Evolutionary conservation across 179 eudicot species (phyloP).

Genomic region (Beta macrorhiza): DNA sequence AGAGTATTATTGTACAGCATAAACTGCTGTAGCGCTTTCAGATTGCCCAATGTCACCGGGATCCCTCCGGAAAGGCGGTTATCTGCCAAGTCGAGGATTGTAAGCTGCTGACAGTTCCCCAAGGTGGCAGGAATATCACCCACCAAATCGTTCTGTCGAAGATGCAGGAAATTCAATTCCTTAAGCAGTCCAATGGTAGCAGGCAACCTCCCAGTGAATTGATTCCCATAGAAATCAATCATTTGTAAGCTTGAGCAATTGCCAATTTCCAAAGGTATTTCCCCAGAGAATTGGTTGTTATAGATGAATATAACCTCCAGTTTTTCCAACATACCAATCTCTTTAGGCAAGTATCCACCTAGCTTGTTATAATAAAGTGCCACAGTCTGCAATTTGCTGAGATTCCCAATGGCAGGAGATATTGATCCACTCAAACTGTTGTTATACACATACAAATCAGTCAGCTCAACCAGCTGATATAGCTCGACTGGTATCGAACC

Average conservation of each 20-base stretch:
- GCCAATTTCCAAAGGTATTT: constrained; percentile 76
- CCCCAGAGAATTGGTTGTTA: constrained; percentile 77
- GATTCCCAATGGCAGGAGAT: constrained; percentile 57
- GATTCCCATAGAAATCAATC: constrained; percentile 90
- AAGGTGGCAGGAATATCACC: constrained; percentile 74
- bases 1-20: constrained; percentile 94
- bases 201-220: constrained; percentile 63
- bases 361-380: constrained; percentile 64
- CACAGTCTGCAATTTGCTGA: constrained; percentile 64
- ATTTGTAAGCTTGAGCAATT: constrained; percentile 86
- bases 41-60: constrained; percentile 59
- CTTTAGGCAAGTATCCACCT: constrained; percentile 63
- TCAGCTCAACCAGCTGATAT: constrained; percentile 51
- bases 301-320: constrained; percentile 66
- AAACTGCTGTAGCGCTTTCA: constrained; percentile 57
- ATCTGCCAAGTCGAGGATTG: constrained; percentile 79
- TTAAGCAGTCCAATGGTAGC: constrained; percentile 56
- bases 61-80: constrained; percentile 68
- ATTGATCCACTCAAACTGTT: constrained; percentile 70
- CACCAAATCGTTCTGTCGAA: constrained; percentile 70
- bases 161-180: constrained; percentile 62
- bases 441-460: constrained; percentile 74
- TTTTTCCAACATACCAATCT: constrained; percentile 62
- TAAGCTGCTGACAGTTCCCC: constrained; percentile 66
- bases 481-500: constrained; percentile 71